Base-by-base conservation (phyloP, 2,329 filamentous ascomycete genomes). In the Lizonia empirigonia region DNA sequence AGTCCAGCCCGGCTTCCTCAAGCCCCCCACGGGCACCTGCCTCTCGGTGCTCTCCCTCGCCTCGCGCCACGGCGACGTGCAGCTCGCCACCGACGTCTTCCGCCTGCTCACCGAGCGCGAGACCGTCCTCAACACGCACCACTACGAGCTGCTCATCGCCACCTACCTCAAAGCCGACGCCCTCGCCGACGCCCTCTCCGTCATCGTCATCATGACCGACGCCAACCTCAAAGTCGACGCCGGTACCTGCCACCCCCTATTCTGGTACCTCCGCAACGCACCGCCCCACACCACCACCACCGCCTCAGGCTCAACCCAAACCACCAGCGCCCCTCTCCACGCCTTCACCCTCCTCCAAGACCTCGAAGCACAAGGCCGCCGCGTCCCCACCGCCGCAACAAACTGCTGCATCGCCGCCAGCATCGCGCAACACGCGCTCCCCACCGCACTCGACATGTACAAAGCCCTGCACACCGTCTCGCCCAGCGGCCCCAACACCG, bases 121-220 rank as follows among this genome's bases (percentile, higher is more conserved):
- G 12, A 80, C 82, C 1, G 78, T 81, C 32, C 78, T 91, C 29
- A 77, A 80, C 7, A 73, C 81, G 5, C 80, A 88, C 55, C 90
- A 97, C 68, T 96, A 94, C 72, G 91, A 95, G 70, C 81, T 87
- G 22, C 80, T 97, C 22, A 77, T 92, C 6, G 85, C 90, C 50
- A 82, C 88, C 4, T 90, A 95, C 65, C 78, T 85, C 9, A 71
- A 72, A 13, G 75, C 77, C 3, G 78, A 80, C 2, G 85, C 94
- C 57, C 65, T 93, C 7, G 73, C 76, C 19, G 83, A 85, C 20
- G 88, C 89, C 0, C 79, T 96, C 27, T 82, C 83, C 32, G 80
- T 89, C 1, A 77, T 96, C 13, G 84, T 83, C 58, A 86, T 91
- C 67, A 94, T 96, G 87, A 75, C 82, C 18, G 79, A 83, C 52